Base-by-base conservation (phyloP, 2,329 filamentous ascomycete species). In the Calonectria pseudoreteaudii region DNA sequence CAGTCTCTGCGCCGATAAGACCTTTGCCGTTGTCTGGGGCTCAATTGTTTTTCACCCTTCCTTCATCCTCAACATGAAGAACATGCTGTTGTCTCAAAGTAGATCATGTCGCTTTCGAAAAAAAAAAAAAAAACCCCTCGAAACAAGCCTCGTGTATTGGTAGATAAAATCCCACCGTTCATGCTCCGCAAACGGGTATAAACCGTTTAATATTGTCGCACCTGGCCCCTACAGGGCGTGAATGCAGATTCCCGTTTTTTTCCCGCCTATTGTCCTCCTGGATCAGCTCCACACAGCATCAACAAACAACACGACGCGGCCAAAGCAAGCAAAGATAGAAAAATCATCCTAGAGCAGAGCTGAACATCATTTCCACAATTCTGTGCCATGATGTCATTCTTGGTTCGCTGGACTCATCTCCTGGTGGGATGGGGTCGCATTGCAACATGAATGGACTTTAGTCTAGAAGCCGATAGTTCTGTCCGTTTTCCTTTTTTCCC, bases 151-250 rank as follows among this genome's bases (percentile, higher is more conserved):
- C 53, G 11, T 47, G 20, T 23, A 26, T 20, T 20, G n/a, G n/a
- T 26, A 60, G 5, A 14, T 16, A 26, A 60, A 16, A 41, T 38
- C n/a, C 23, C 66, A 10, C 16, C 31, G 47, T 62, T 49, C 52
- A 71, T 53, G 20, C 56, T 26, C 18, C 23, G n/a, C 38, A 41
- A 73, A 66, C 58, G 26, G 41, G 60, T 66, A 66, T 66, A 70
- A 73, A 31, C 66, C 50, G 66, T 73, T 70, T 28, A 41, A 66
- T 62, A 60, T 70, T n/a, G 28, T 47, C 31, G 58, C 71, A 70
- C 71, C 38, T 69, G 60, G 66, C 52, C 56, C 41, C 60, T 38
- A 49, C 56, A 68, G 34, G 26, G 34, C 36, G 47, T 52, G 16
- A 50, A 56, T 49, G 68, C 68, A 65, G 31, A 70, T 30, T 31